Conservation (phyloP, 1,139 yeast species). For the Scheffersomyces segobiensis region DNA sequence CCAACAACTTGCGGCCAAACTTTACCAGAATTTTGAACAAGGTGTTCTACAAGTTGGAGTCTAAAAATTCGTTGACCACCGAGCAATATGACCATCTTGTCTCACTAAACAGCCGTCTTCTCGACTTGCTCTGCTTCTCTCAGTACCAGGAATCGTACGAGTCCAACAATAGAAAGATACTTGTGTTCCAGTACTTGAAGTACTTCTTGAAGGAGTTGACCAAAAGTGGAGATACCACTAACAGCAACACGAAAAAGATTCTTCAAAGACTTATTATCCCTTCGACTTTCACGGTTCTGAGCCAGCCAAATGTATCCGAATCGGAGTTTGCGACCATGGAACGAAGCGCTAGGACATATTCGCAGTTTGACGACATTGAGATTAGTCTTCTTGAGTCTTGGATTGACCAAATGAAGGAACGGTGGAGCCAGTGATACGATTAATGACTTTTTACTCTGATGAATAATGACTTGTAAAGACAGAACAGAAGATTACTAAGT, state of each 20-base stretch:
- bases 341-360: neutral
- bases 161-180: constrained; percentile 22
- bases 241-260: constrained; percentile 14
- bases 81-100: constrained; percentile 39
- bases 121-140: constrained; percentile 27
- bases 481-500: neutral
- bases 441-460: neutral
- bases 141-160: constrained; percentile 14
- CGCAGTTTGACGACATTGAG: constrained; percentile 46
- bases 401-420: constrained; percentile 39
- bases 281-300: constrained; percentile 22
- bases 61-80: constrained; percentile 31
- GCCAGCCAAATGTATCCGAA: neutral
- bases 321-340: neutral
- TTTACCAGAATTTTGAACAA: constrained; percentile 34
- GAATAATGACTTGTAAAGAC: neutral
- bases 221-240: constrained; percentile 15
- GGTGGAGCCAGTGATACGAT: neutral
- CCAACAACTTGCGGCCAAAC: constrained; percentile 28
- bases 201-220: constrained; percentile 41
- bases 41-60: constrained; percentile 37
- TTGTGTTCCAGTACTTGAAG: constrained; percentile 42
- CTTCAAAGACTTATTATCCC: constrained; percentile 39
- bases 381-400: constrained; percentile 44
- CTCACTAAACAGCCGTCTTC: constrained; percentile 30